Conservation (phyloP, 352 stramenopile genomes). For the Poterioochromonas sp. region DNA sequence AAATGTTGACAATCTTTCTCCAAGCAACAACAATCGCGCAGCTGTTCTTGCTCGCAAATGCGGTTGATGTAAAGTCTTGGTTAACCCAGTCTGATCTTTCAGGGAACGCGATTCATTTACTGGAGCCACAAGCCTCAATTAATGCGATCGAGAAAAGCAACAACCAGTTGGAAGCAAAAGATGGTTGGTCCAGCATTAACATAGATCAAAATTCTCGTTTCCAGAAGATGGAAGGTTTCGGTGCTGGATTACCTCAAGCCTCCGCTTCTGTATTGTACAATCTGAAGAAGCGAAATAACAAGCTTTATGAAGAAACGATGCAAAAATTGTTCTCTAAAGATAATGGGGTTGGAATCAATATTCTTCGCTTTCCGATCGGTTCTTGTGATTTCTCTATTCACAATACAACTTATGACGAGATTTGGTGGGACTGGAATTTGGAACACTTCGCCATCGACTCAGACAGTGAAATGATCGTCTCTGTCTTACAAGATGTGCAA, state of each 20-base stretch:
- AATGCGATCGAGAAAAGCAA: too few species aligned
- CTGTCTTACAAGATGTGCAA: neutral
- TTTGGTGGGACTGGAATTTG: neutral
- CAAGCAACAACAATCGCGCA: too few species aligned
- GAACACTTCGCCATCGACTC: neutral
- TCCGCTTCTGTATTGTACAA: neutral
- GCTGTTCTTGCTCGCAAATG: too few species aligned
- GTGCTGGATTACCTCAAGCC: neutral
- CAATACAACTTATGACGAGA: conserved; percentile 6
- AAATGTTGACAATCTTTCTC: too few species aligned
- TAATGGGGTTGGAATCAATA: neutral
- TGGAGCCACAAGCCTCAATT: too few species aligned
- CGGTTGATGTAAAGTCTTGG: too few species aligned
- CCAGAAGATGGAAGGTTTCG: neutral
- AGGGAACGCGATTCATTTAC: too few species aligned
- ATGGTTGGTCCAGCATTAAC: too few species aligned
- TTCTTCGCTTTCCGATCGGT: conserved; percentile 5
- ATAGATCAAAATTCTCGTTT: neutral
- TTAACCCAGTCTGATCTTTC: too few species aligned
- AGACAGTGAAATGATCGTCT: neutral
- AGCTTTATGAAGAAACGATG: neutral
- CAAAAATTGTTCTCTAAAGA: neutral
- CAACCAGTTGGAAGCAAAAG: too few species aligned
- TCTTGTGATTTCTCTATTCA: neutral
- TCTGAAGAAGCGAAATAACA: neutral